Base-by-base conservation (phyloP, 176 grass and related monocot species). In the Eragrostis curvula region DNA sequence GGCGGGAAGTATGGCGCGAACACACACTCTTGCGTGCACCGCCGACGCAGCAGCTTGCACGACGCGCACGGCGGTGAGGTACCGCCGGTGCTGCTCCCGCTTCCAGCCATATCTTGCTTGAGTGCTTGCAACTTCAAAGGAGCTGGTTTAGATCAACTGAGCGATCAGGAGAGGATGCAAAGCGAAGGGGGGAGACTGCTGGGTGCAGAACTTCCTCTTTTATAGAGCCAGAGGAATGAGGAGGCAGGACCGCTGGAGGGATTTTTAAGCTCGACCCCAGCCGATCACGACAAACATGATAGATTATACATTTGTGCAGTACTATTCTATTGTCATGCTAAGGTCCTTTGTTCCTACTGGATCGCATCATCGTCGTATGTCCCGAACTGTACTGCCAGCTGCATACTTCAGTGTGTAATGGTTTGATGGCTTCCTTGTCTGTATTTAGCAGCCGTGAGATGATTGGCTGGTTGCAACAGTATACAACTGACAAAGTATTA, bases 1-100 rank as follows among this genome's bases (percentile, higher is more conserved):
- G 84, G 57, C 14, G 85, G 84, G 67, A 91, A 91, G 86, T 85
- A 88, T 23, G 81, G 85, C 43, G 85, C 53, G 14, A 91, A 87
- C 51, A 91, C 67, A 30, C 89, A 91, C 39, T 87, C 89, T 53
- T 80, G 70, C 7, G 85, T 46, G 32, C 92, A 94, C 6, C 92
- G 83, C 15, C 92, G 80, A 5, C 92, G 89, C 32, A 91, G 89
- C 45, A 79, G 61, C 77, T 79, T 79, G 77, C 77, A 79, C 28
- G 77, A 79, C n/a, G 77, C 61, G 20, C 77, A 79, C 1, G 77
- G 61, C 28, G 77, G 32, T 36, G 32, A 49, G 43, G 20, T 41
- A 0, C 73, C 44, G 12, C 59, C 50, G 24, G 32, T 36, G 32
- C 32, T 36, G 32, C 9, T 64, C 12, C 75, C 75, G 5, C 36